Base-by-base conservation (phyloP, 768 basidiomycete genomes). In the Candolleomyces aberdarensis region DNA sequence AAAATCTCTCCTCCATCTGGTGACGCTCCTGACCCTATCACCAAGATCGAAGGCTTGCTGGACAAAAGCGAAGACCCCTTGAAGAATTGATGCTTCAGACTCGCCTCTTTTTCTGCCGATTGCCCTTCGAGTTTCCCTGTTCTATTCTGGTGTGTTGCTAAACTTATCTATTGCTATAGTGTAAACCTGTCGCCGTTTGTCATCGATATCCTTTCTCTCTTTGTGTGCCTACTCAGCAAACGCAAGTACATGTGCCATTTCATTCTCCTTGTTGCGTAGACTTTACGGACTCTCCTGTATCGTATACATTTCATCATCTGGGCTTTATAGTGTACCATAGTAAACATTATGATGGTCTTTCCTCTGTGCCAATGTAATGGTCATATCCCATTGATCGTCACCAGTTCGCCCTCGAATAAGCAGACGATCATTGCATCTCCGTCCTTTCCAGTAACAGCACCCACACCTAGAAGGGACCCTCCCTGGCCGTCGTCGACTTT, bases 381-480 rank as follows among this genome's bases (percentile, higher is more conserved):
- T 56, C 58, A 65, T 46, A 72, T 57, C 7, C 65, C 69, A 64
- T 65, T 80, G 64, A 92, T 74, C 63, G 94, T 67, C 11, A 94
- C 80, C 47, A 96, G 67, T 68, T 89, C 83, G 22, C 80, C 84
- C 70, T 97, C 94, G 59, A 89, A 91, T 53, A 97, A 74, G 65
- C 90, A 91, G 7, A 88, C 71, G 1, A 96, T 71, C 1, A 85
- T 71, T 3, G 75, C 70, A 17, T 68, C 67, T 43, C 72, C 78
- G 39, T 60, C 69, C 3, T 56, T 61, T 26, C 69, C 65, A 57
- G 71, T 70, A 36, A 89, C 67, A 11, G 76, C 76, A 0, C 87
- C 87, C 19, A 93, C 87, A 10, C 95, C 95, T 31, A 97, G 70
- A 60, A 97, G 72, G 1, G 90, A 84, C 0, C 96, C 94, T 14